phyloP scores from a whole-genome alignment of 257 asterid genomes.

The Gentiana dahurica region DNA sequence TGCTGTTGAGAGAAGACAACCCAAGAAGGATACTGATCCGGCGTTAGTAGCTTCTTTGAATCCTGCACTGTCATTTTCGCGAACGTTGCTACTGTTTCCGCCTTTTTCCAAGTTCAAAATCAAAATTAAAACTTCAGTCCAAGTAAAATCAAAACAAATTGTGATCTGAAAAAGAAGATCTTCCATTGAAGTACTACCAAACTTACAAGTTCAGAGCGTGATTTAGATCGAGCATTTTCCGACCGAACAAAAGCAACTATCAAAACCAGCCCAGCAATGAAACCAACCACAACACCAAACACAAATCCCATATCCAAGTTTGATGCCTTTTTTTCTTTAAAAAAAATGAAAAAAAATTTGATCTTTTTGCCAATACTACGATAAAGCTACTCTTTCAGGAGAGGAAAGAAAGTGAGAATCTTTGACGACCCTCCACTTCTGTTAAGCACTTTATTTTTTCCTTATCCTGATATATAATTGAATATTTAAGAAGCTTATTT shows the following conservation, averaged over 20 bases:
- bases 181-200: neutral
- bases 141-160: neutral
- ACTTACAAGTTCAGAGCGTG: slow-evolving; percentile 67
- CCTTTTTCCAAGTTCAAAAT: slow-evolving; percentile 28
- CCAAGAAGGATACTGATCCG: slow-evolving; percentile 92
- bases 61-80: slow-evolving; percentile 94
- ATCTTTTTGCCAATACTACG: too few species aligned
- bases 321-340: too few species aligned
- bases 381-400: too few species aligned
- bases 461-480: too few species aligned
- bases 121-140: neutral
- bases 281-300: slow-evolving; percentile 58
- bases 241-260: slow-evolving; percentile 85
- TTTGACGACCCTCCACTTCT: too few species aligned
- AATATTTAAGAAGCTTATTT: too few species aligned
- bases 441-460: too few species aligned
- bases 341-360: too few species aligned
- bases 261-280: slow-evolving; percentile 53
- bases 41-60: slow-evolving; percentile 76
- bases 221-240: slow-evolving; percentile 88
- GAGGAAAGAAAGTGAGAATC: too few species aligned
- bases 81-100: slow-evolving; percentile 69
- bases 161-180: neutral
- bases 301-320: slow-evolving; percentile 48
- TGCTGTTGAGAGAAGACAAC: slow-evolving; percentile 89